phyloP scores from a whole-genome alignment of 352 stramenopile genomes.

The Blastocystis sp. region DNA sequence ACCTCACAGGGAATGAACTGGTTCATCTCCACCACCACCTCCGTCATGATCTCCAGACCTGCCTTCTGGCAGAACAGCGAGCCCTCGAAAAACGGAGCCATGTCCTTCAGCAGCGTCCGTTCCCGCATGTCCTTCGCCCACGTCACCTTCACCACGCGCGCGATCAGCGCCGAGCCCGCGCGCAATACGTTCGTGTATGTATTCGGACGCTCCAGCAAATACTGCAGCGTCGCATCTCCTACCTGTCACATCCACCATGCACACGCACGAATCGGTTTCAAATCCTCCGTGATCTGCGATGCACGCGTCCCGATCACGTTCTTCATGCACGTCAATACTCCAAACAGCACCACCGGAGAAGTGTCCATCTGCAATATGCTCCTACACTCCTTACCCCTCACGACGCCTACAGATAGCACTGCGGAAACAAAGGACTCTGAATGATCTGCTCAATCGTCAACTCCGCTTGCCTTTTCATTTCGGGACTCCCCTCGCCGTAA shows the following conservation, averaged over 20 bases:
- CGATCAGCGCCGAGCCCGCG: neutral
- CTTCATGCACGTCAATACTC: neutral
- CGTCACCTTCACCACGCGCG: slow-evolving; percentile 17
- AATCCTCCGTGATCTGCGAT: neutral
- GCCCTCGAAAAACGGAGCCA: neutral
- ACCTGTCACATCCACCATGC: neutral
- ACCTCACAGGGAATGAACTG: neutral
- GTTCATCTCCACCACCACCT: slow-evolving; percentile 16
- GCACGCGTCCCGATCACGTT: slow-evolving; percentile 3
- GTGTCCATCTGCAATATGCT: neutral
- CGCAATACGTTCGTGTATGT: slow-evolving; percentile 7
- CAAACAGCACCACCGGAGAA: neutral
- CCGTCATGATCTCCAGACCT: slow-evolving; percentile 11
- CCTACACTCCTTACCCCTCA: neutral
- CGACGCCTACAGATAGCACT: neutral
- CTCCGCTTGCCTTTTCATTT: neutral
- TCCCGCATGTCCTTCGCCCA: slow-evolving; percentile 21
- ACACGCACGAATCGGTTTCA: neutral
- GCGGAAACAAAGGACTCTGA: neutral
- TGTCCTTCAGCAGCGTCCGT: neutral
- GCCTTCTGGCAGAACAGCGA: neutral
- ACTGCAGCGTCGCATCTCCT: neutral
- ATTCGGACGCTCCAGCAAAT: neutral
- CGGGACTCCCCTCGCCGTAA: neutral
- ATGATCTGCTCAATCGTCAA: neutral